Conservation (phyloP, 805 yeast species). For the Starmera amethionina region DNA sequence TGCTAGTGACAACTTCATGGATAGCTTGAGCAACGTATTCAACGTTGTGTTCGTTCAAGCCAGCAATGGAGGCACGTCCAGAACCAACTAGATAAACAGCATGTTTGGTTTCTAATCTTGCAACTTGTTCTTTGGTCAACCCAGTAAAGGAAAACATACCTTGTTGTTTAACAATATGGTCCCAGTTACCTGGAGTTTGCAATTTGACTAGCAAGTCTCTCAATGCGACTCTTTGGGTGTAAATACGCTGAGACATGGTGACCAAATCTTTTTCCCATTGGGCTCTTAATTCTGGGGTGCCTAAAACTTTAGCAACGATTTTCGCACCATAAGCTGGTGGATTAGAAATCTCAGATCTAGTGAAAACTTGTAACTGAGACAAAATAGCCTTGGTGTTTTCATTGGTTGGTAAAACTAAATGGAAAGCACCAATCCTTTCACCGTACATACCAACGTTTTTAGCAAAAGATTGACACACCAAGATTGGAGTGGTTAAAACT, state of each 20-base stretch:
- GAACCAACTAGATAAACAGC: slow-evolving; percentile 73
- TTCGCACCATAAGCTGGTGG: slow-evolving; percentile 97
- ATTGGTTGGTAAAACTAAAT: slow-evolving; percentile 45
- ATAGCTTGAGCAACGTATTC: slow-evolving; percentile 71
- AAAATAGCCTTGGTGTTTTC: slow-evolving; percentile 45
- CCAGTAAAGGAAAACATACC: slow-evolving; percentile 99
- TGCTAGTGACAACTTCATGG: slow-evolving; percentile 56
- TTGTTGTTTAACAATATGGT: slow-evolving; percentile 79
- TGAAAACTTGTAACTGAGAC: slow-evolving; percentile 68
- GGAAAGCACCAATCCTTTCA: slow-evolving; percentile 93
- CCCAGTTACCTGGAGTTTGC: slow-evolving; percentile 86
- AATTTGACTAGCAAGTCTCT: slow-evolving; percentile 50
- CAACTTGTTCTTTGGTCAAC: slow-evolving; percentile 64
- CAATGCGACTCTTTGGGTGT: slow-evolving; percentile 64
- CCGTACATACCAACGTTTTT: slow-evolving; percentile 96
- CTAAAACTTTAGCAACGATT: slow-evolving; percentile 68
- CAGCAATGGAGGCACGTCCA: slow-evolving; percentile 93
- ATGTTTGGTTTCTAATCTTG: slow-evolving; percentile 63
- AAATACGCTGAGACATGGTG: slow-evolving; percentile 82
- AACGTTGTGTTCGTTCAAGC: slow-evolving; percentile 73
- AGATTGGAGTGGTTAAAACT: slow-evolving; percentile 41
- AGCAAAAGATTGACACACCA: slow-evolving; percentile 92
- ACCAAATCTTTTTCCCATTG: slow-evolving; percentile 83
- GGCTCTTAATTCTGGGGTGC: slow-evolving; percentile 49
- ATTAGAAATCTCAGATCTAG: slow-evolving; percentile 80